Conservation (phyloP, 768 basidiomycete genomes). For the Sarcodon sp. region DNA sequence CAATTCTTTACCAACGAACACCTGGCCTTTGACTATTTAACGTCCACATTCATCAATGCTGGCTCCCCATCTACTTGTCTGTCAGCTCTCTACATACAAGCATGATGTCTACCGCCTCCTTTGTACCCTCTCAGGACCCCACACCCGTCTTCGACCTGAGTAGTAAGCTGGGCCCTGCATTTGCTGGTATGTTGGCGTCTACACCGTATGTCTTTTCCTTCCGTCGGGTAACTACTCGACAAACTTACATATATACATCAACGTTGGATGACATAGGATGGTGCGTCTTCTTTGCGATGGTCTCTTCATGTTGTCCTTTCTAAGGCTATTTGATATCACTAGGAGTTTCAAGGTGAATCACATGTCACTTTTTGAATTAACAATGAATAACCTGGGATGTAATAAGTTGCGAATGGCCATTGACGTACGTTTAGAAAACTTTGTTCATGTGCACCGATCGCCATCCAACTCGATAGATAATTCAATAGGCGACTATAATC, state of each 20-base stretch:
- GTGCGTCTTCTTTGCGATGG: background rate
- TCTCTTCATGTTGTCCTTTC: background rate
- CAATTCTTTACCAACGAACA: too few relatives aligned
- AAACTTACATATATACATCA: background rate
- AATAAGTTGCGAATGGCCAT: background rate
- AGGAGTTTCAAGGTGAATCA: background rate
- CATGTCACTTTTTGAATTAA: too few relatives aligned
- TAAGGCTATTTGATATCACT: background rate
- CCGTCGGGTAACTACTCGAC: background rate
- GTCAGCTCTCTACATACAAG: too few relatives aligned
- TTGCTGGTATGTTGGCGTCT: background rate
- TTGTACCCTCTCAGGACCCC: too few relatives aligned
- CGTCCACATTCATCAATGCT: too few relatives aligned
- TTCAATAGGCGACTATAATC: background rate
- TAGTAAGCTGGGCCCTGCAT: background rate
- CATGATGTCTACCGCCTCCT: too few relatives aligned
- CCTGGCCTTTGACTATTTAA: too few relatives aligned
- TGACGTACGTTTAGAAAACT: background rate
- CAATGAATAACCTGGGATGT: too few relatives aligned
- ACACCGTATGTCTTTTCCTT: background rate
- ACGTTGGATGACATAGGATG: background rate
- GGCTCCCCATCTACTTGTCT: too few relatives aligned
- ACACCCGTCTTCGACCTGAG: background rate
- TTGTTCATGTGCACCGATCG: too few relatives aligned
- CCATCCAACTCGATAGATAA: too few relatives aligned